Evolutionary conservation across 306 rosid species (phyloP).

Genomic region (Vicia villosa): DNA sequence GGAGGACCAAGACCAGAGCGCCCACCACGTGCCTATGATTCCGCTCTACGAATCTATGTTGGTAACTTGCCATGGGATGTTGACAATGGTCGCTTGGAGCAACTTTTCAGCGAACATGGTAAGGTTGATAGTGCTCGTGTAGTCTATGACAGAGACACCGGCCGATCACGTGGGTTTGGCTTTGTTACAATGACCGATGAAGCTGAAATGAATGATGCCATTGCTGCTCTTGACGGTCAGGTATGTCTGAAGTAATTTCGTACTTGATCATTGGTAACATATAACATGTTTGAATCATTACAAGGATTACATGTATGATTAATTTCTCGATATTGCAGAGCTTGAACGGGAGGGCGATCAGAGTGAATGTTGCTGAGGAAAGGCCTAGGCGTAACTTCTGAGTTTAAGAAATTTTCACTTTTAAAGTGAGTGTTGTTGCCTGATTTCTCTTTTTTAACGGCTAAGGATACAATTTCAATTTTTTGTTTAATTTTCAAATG

Average conservation of each 20-base stretch:
- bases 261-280: constrained; percentile 2
- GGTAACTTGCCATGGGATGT: constrained; percentile 93
- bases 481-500: not conserved
- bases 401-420: constrained; percentile 32
- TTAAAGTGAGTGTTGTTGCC: constrained; percentile 5
- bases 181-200: constrained; percentile 82
- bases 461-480: constrained; percentile 39
- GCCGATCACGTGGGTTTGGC: constrained; percentile 98
- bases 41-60: constrained; percentile 61
- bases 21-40: constrained; percentile 50
- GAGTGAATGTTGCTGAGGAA: constrained; percentile 90
- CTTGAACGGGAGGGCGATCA: constrained; percentile 77
- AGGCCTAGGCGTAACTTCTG: constrained; percentile 72
- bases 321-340: constrained; percentile 54
- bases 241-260: constrained; percentile 45
- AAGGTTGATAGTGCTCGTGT: constrained; percentile 72
- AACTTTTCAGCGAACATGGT: constrained; percentile 81
- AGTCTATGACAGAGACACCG: constrained; percentile 80
- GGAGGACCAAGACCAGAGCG: constrained; percentile 66
- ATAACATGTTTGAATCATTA: constrained; percentile 3
- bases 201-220: constrained; percentile 76
- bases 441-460: constrained; percentile 29
- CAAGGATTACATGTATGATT: constrained; percentile 12
- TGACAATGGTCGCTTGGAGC: constrained; percentile 68
- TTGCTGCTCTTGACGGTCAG: constrained; percentile 97